Base-by-base conservation (phyloP, 2,329 filamentous ascomycete species). In the Aspergillus calidoustus region DNA sequence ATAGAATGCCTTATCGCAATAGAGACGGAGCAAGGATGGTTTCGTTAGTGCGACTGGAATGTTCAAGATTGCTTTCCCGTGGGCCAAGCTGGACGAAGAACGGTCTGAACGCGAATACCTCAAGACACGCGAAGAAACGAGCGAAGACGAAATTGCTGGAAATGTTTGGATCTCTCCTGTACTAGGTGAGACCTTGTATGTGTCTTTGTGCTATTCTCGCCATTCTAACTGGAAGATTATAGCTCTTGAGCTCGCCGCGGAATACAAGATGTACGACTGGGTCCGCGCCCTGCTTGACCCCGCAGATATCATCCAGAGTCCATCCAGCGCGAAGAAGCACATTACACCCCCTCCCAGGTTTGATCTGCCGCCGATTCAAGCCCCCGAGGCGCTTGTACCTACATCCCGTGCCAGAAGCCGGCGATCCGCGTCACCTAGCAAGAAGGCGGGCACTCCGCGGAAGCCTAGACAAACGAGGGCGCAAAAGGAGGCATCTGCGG, bases 121-220 rank as follows among this genome's bases (percentile, higher is more conserved):
- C 79, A 97, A 97, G 81, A 87, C 86, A 7, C 88, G 95, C 30
- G 79, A 87, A 38, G 90, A 90, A 31, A 96, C 93, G 9, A 96
- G 93, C 70, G 84, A 85, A 60, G 93, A 98, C 74, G 95, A 98
- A 82, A 93, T 95, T 31, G 95, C 95, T 28, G 95, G 95, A 50
- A 99, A 97, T 77, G 88, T 99, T 56, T 99, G 95, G 95, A 93
- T 98, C 54, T 88, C 92, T 51, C 93, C 94, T 6, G 84, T 89
- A 67, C 81, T 86, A 74, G 87, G 87, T 90, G 81, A 69, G 79
- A 34, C 15, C 25, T 8, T 8, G 34, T 17, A 11, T 1, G 7
- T 6, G 49, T 47, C 34, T 31, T 53, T 51, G 38, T 8, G 19
- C 31, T n/a, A 44, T 25, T 38, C 46, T 25, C 54, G 5, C 47